phyloP scores from a whole-genome alignment of 1,139 yeast genomes.

The Lodderomyces parapsilosis region DNA sequence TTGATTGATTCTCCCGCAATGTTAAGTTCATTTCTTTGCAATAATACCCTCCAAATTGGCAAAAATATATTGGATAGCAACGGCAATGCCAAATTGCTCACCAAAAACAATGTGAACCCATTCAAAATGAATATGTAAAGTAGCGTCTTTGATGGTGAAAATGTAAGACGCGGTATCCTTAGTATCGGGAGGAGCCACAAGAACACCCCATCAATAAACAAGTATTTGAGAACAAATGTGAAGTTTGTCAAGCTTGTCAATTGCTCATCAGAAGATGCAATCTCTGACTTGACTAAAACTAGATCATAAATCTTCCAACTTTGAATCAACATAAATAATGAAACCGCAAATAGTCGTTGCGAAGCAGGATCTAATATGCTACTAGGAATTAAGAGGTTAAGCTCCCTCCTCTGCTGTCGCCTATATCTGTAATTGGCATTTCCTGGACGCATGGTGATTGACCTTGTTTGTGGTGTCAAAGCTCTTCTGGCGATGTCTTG shows the following conservation, averaged over 20 bases:
- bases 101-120: conserved; percentile 39
- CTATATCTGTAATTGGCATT: background rate
- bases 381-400: conserved; percentile 45
- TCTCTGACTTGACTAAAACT: conserved; percentile 39
- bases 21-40: conserved; percentile 59
- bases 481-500: background rate
- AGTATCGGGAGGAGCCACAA: conserved; percentile 70
- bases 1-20: conserved; percentile 58
- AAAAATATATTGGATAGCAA: conserved; percentile 30
- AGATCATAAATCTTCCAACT: conserved; percentile 81
- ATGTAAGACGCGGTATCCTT: conserved; percentile 70
- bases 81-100: conserved; percentile 39
- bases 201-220: conserved; percentile 68
- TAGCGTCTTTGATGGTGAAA: conserved; percentile 53
- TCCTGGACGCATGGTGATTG: background rate
- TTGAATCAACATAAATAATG: conserved; percentile 72
- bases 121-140: conserved; percentile 38
- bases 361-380: conserved; percentile 72
- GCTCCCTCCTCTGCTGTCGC: background rate
- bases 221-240: conserved; percentile 67
- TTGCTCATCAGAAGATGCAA: conserved; percentile 14
- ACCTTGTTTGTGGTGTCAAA: background rate
- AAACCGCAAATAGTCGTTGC: conserved; percentile 66
- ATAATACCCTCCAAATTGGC: conserved; percentile 49
- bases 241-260: conserved; percentile 43